Evolutionary conservation across 164 flowering plant species (phyloP), one percentile per base, ranked within the genome.

Genomic region (Nelumbo lutea): DNA sequence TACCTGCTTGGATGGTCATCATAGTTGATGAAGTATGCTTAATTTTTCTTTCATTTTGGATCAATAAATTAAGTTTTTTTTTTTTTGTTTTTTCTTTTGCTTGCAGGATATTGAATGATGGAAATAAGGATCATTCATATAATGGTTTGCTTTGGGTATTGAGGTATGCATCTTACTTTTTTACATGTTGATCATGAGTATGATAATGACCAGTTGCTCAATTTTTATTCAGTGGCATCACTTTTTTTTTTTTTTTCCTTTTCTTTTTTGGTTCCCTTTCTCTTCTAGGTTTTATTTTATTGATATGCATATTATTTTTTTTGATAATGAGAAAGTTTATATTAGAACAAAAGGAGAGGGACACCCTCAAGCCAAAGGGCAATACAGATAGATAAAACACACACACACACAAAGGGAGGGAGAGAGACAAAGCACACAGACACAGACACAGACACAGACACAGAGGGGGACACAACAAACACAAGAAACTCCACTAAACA

Each of bases 121-220:
- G 90, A 65, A 93, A 82, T 78, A 69, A 75, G 73, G 81, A 78
- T 63, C 90, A 84, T 76, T 71, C 86, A 69, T 90, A 87, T 86
- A 97, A 90, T 74, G 88, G 89, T 65, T 80, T 90, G 53, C 74
- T 89, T 51, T 96, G 99, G 99, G 89, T 87, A 5, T 58, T 93
- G 72, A 68, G 99, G 99, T 95, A 88, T 70, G 80, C n/a, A 67
- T 6, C n/a, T 42, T 45, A 14, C 5, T 11, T 27, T 62, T 59
- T 55, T 56, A 39, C 27, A 27, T 27, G 27, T 27, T 27, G 27
- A 27, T 27, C 27, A 27, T 0, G 27, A 27, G 27, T 27, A 27
- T 27, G 27, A 27, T 27, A 27, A 27, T 27, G 27, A 27, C 27
- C 27, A 27, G 27, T 14, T 13, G n/a, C 10, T 53, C 7, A 13